Conservation (phyloP, 1,284 basidiomycete species). For the Sporisorium reilianum region DNA sequence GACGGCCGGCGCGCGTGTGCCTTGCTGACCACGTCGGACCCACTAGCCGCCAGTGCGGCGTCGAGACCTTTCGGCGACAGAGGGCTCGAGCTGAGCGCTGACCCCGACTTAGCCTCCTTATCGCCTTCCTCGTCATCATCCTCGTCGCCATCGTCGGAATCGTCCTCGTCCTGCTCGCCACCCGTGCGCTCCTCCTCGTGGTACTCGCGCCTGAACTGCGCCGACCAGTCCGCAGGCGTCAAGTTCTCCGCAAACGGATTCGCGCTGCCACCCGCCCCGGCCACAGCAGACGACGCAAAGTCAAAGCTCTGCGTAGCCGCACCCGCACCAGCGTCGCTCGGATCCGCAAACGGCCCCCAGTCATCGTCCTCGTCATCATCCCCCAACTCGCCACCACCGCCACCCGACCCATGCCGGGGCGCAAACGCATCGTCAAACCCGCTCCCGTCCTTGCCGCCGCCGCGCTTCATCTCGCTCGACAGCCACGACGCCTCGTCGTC, state of each 20-base stretch:
- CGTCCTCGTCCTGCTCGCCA: conserved; percentile 40
- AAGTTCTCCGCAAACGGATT: conserved; percentile 60
- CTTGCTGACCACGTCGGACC: conserved; percentile 34
- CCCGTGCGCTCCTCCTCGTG: conserved; percentile 35
- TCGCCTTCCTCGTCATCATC: conserved; percentile 32
- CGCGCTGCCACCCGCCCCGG: conserved; percentile 14
- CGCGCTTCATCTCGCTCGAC: conserved; percentile 51
- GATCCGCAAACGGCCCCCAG: conserved; percentile 68
- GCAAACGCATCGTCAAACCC: conserved; percentile 59
- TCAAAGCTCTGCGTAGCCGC: conserved; percentile 29
- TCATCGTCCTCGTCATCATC: conserved; percentile 62
- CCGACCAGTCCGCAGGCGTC: conserved; percentile 68
- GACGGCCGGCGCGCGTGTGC: conserved; percentile 52
- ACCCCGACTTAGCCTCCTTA: conserved; percentile 21
- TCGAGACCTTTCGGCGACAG: conserved; percentile 18
- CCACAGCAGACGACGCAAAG: conserved; percentile 26
- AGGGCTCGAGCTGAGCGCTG: conserved; percentile 42
- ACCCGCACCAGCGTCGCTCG: conserved; percentile 18
- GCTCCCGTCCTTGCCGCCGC: conserved; percentile 21
- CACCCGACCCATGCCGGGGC: conserved; percentile 17
- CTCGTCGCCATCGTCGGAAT: conserved; percentile 55
- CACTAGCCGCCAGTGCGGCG: conserved; percentile 9
- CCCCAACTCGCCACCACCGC: conserved; percentile 39
- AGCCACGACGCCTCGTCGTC: conserved; percentile 64
- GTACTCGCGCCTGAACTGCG: conserved; percentile 59